Evolutionary conservation across 331 rosid genomes (phyloP).

Genomic region (Malus hybrid): DNA sequence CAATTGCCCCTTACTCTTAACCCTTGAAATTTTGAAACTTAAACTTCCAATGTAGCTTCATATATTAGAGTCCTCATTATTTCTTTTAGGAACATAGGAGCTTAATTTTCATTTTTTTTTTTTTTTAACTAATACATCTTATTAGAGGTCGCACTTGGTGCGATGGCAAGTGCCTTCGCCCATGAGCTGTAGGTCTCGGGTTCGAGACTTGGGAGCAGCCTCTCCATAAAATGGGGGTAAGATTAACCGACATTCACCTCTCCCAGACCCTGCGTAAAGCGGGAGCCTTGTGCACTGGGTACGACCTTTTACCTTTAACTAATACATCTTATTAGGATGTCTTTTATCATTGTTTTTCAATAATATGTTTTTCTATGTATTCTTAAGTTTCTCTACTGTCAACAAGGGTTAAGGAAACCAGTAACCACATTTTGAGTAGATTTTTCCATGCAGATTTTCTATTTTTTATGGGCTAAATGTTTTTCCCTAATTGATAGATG

Average conservation of each 20-base stretch:
- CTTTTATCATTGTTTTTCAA: background rate
- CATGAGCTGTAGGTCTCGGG: too few species aligned
- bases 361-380: background rate
- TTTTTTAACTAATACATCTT: background rate
- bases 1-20: background rate
- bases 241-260: too few species aligned
- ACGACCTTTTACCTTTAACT: too few species aligned
- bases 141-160: too few species aligned
- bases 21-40: background rate
- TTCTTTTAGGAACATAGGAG: background rate
- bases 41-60: background rate
- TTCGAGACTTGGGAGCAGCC: too few species aligned
- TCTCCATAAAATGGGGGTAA: too few species aligned
- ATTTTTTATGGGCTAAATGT: background rate
- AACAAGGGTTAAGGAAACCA: background rate
- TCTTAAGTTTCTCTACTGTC: background rate
- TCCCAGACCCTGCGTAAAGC: too few species aligned
- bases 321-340: background rate
- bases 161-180: too few species aligned
- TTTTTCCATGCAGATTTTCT: background rate
- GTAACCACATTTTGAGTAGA: background rate
- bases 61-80: background rate
- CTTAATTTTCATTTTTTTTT: background rate
- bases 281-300: too few species aligned
- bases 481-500: conserved; percentile 30